Base-by-base conservation (phyloP, 1,139 yeast genomes). In the Ogataea hybrid region DNA sequence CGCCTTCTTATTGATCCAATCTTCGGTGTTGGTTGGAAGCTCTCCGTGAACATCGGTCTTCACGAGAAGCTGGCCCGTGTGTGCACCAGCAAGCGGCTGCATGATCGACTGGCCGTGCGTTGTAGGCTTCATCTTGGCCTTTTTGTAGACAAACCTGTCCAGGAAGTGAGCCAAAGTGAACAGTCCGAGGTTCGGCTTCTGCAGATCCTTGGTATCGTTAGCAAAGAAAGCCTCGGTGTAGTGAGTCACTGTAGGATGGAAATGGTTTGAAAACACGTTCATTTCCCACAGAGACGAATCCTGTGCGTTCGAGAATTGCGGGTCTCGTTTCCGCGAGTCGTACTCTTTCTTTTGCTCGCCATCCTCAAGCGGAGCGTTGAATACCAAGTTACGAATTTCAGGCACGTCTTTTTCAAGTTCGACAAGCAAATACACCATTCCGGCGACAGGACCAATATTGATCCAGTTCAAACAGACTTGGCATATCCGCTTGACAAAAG, bases 1-100 rank as follows among this genome's bases (percentile, higher is more conserved):
- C 4, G 75, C 71, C 54, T 74, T 79, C 63, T 77, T 80, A 48
- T 73, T 69, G 43, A 83, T 67, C 97, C 97, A 92, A 61, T 89
- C 83, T 52, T 82, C 80, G 3, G 92, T 75, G 58, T 89, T 90
- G 5, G 77, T 94, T 2, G 97, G 95, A 14, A 75, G 58, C 35
- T 71, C 77, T 41, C 58, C 62, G 28, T 47, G 53, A 12, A 21
- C 32, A 20, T 69, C 67, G 3, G 87, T 77, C 53, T 75, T 81
- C 11, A 89, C 89, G 51, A 89, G 74, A 45, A 86, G 69, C 1
- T 82, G 70, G 7, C 86, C 88, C n/a, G 89, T 82, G 48, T 84
- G 88, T 1, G 83, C 77, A 46, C 97, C 97, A 37, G 96, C 94
- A 50, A 94, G 72, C 38, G 98, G 97, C 70, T 92, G 98, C 97